phyloP scores from a whole-genome alignment of 2,329 filamentous ascomycete genomes.

The Xylaria sp. region DNA sequence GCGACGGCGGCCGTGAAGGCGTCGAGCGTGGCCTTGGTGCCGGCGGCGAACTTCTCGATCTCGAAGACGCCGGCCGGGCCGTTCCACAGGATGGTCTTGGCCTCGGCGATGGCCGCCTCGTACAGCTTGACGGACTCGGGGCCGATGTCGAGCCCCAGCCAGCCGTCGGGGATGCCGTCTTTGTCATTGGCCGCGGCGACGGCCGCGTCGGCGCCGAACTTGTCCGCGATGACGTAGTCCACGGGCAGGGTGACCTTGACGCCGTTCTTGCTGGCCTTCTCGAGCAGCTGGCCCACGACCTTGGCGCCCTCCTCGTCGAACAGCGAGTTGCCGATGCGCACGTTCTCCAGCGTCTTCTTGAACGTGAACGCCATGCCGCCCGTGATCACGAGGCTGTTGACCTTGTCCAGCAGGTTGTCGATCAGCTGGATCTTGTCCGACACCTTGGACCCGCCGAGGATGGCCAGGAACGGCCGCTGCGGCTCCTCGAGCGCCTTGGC shows the following conservation, averaged over 20 bases:
- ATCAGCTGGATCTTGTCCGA: constrained; percentile 99
- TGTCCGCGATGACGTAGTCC: constrained; percentile 96
- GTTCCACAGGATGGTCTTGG: constrained; percentile 99
- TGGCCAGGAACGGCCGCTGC: constrained; percentile 95
- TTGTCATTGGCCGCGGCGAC: constrained; percentile 82
- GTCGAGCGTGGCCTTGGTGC: constrained; percentile 91
- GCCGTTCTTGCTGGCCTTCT: constrained; percentile 96
- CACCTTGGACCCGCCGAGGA: constrained; percentile 97
- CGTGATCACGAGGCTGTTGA: constrained; percentile 95
- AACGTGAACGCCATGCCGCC: constrained; percentile 99
- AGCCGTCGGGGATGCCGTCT: constrained; percentile 92
- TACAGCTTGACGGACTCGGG: constrained; percentile 86
- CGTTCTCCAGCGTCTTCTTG: constrained; percentile 95
- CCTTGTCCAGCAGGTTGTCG: constrained; percentile 97
- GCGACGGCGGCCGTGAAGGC: constrained; percentile 82
- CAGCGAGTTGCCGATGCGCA: constrained; percentile 87
- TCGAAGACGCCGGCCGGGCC: constrained; percentile 97
- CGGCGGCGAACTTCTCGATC: constrained; percentile 90
- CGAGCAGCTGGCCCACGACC: constrained; percentile 83
- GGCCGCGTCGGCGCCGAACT: constrained; percentile 85
- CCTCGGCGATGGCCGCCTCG: constrained; percentile 82
- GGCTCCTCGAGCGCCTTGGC: constrained; percentile 93
- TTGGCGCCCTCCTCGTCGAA: constrained; percentile 95
- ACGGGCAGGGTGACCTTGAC: constrained; percentile 94
- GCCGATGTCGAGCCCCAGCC: constrained; percentile 97